These are phyloP conservation scores for Komagataella pseudopastoris DNA, from an alignment of 805 yeast genomes.

Conservation along the genomic window DNA sequence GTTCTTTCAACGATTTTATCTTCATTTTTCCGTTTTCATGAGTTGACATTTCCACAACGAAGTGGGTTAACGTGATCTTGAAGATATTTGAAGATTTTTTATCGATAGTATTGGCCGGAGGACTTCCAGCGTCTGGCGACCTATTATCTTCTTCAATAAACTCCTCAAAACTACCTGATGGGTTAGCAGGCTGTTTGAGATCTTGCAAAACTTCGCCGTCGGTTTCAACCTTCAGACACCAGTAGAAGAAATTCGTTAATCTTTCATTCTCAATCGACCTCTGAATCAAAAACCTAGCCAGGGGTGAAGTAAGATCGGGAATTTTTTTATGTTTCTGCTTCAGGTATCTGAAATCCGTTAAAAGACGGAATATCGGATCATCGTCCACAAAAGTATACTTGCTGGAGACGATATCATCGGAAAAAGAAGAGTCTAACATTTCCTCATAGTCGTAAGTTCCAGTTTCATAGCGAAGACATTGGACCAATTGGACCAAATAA, in stretches of 20 bases:
- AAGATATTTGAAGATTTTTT: conserved; percentile 6
- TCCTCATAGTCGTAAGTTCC: conserved; percentile 7
- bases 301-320: conserved; percentile 32
- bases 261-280: conserved; percentile 51
- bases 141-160: conserved; percentile 7
- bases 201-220: conserved; percentile 34
- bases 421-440: background rate
- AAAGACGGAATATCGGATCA: conserved; percentile 12
- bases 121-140: conserved; percentile 2
- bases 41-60: conserved; percentile 11
- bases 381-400: conserved; percentile 20
- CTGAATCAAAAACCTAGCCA: conserved; percentile 63
- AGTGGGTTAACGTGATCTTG: conserved; percentile 15
- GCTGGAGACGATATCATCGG: conserved; percentile 9
- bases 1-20: conserved; percentile 23
- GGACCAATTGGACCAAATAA: conserved; percentile 80
- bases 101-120: background rate
- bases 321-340: conserved; percentile 6
- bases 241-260: conserved; percentile 75
- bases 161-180: background rate
- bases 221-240: conserved; percentile 85
- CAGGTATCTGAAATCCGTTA: conserved; percentile 9
- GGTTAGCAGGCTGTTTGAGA: background rate
- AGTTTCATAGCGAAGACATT: conserved; percentile 73
- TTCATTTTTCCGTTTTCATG: conserved; percentile 14